A percentile compares a stretch with the other conserved stretches of the same genome.
phyloP scores from a whole-genome alignment of 352 stramenopile species.

The Peronospora destructor region DNA sequence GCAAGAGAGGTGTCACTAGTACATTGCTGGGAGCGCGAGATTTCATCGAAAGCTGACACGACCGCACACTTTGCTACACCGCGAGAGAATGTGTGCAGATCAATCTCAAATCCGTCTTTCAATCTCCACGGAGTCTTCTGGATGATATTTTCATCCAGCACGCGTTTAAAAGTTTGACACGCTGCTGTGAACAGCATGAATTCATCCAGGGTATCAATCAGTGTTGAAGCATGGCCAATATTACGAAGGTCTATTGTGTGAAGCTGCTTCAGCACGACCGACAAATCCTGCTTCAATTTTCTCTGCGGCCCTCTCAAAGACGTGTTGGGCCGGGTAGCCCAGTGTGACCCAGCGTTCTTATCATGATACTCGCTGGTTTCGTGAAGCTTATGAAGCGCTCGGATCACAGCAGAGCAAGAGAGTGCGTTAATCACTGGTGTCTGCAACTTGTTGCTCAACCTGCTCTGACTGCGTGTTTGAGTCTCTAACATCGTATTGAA shows the following conservation, averaged over 20 bases:
- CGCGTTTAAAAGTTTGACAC: slow-evolving; percentile 39
- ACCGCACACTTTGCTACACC: slow-evolving; percentile 64
- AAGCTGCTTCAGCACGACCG: slow-evolving; percentile 45
- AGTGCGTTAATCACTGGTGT: slow-evolving; percentile 41
- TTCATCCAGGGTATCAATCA: slow-evolving; percentile 57
- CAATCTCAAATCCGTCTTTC: slow-evolving; percentile 56
- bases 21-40: slow-evolving; percentile 27
- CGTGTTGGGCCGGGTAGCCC: neutral
- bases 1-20: slow-evolving; percentile 22
- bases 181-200: slow-evolving; percentile 42
- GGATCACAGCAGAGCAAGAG: slow-evolving; percentile 40
- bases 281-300: slow-evolving; percentile 36
- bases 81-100: slow-evolving; percentile 62
- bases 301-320: slow-evolving; percentile 7
- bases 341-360: slow-evolving; percentile 1
- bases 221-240: slow-evolving; percentile 42
- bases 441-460: neutral
- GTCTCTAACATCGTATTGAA: slow-evolving; percentile 51
- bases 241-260: slow-evolving; percentile 31
- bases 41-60: slow-evolving; percentile 52
- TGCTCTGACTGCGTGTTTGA: slow-evolving; percentile 20
- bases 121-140: slow-evolving; percentile 40
- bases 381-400: slow-evolving; percentile 38
- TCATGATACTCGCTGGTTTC: slow-evolving; percentile 5
- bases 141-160: slow-evolving; percentile 41